Evolutionary conservation across 2,329 filamentous ascomycete species (phyloP).

Genomic region (Exophiala sideris): DNA sequence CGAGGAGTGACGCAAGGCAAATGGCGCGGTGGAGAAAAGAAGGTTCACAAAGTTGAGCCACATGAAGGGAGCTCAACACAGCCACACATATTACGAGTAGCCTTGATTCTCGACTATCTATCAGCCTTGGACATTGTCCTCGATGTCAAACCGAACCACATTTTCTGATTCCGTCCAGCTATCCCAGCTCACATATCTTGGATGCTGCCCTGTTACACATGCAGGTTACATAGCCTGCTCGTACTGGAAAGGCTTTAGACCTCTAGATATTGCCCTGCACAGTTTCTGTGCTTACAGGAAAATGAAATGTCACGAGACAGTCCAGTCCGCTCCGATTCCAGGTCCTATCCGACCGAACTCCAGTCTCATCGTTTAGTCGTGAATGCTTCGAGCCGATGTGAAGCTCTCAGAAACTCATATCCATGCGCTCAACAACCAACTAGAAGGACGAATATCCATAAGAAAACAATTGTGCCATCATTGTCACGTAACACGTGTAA

Average conservation of each 20-base stretch:
- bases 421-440: no score
- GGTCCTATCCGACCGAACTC: conserved; percentile 2
- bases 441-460: neutral
- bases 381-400: no score
- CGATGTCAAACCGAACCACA: neutral
- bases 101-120: neutral
- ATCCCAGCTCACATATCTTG: conserved; percentile 12
- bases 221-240: conserved; percentile 7
- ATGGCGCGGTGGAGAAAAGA: neutral
- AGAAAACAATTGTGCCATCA: no score
- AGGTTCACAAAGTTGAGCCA: neutral
- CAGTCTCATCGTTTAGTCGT: conserved; percentile 3
- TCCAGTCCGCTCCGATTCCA: neutral
- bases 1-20: conserved; percentile 3
- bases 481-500: no score
- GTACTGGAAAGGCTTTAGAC: conserved; percentile 9
- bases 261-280: conserved; percentile 15
- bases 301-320: conserved; percentile 5
- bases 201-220: conserved; percentile 16
- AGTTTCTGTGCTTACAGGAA: neutral
- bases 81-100: neutral
- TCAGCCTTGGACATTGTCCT: neutral
- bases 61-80: neutral
- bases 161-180: conserved; percentile 3
- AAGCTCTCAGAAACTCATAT: no score